A percentile compares a stretch with the other conserved stretches of the same genome.
phyloP scores from a whole-genome alignment of 768 basidiomycete species.

The Hemileccinum rubropunctum region DNA sequence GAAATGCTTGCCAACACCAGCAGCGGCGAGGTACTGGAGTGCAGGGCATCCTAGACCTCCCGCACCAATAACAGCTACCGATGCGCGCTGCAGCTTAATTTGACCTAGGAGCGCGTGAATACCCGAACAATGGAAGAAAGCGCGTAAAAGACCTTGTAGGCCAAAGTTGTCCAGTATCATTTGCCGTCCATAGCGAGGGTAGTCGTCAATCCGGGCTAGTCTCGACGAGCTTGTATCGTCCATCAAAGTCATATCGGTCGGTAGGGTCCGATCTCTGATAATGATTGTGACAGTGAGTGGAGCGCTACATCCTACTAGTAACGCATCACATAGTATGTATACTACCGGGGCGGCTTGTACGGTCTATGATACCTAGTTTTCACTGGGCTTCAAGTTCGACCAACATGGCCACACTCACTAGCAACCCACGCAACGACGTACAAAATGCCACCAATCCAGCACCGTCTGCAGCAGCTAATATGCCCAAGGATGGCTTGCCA shows the following conservation, averaged over 20 bases:
- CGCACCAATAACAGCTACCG: constrained; percentile 87
- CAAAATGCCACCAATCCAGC: constrained; percentile 13
- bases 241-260: background rate
- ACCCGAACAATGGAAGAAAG: background rate
- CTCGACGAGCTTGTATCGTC: constrained; percentile 14
- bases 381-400: background rate
- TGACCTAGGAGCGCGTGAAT: constrained; percentile 56
- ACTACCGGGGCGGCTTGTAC: too few species aligned
- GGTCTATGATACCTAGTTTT: too few species aligned
- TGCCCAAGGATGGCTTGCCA: constrained; percentile 36
- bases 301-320: too few species aligned
- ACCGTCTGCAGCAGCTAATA: constrained; percentile 8
- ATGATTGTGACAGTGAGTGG: background rate
- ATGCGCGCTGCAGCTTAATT: constrained; percentile 69
- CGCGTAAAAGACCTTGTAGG: constrained; percentile 56
- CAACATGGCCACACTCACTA: constrained; percentile 16
- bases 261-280: background rate
- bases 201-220: constrained; percentile 59
- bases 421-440: constrained; percentile 9
- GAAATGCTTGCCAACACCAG: constrained; percentile 74
- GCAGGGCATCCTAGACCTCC: constrained; percentile 97
- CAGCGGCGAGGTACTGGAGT: constrained; percentile 89
- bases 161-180: constrained; percentile 94
- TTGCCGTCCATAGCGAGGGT: constrained; percentile 90
- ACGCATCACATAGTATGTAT: too few species aligned